Percentiles rank a stretch among this genome's conserved stretches.
phyloP scores from a whole-genome alignment of 2,329 filamentous ascomycete species.

The Aspergillus cejpii region DNA sequence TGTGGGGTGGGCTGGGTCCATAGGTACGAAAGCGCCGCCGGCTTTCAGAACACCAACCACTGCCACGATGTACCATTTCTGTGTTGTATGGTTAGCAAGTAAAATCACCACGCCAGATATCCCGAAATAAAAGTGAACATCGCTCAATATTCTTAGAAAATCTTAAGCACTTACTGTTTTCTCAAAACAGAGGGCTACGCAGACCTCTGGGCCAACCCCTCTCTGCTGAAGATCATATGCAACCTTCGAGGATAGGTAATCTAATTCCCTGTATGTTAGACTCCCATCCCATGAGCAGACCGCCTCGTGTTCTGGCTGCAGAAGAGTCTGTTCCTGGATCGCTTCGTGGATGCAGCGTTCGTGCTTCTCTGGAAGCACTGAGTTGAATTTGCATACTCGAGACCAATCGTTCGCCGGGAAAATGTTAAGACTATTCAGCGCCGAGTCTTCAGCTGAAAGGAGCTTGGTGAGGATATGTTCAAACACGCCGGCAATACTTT shows the following conservation, averaged over 20 bases:
- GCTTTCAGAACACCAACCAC: conserved; percentile 39
- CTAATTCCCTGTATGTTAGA: conserved; percentile 34
- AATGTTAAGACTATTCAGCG: conserved; percentile 46
- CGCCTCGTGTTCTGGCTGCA: conserved; percentile 27
- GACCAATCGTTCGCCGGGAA: conserved; percentile 52
- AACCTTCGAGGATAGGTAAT: conserved; percentile 33
- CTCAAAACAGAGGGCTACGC: conserved; percentile 38
- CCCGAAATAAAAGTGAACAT: not conserved
- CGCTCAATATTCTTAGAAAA: not conserved
- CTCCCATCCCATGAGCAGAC: conserved; percentile 38
- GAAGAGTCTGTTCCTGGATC: conserved; percentile 35
- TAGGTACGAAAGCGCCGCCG: conserved; percentile 39
- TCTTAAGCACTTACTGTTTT: conserved; percentile 33
- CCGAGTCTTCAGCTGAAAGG: conserved; percentile 38
- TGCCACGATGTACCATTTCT: conserved; percentile 41
- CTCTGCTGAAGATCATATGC: conserved; percentile 35
- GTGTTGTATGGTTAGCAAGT: conserved; percentile 7
- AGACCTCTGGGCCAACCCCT: conserved; percentile 36
- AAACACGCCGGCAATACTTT: conserved; percentile 49
- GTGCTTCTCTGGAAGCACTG: conserved; percentile 36
- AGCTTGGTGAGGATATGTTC: conserved; percentile 48
- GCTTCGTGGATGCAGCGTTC: conserved; percentile 37
- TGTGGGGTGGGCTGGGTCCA: conserved; percentile 37
- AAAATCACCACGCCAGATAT: not conserved
- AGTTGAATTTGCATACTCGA: conserved; percentile 50